These are phyloP conservation scores for Exutisphaerella laricina DNA, from an alignment of 2,329 filamentous ascomycete species.

Conservation along the genomic window DNA sequence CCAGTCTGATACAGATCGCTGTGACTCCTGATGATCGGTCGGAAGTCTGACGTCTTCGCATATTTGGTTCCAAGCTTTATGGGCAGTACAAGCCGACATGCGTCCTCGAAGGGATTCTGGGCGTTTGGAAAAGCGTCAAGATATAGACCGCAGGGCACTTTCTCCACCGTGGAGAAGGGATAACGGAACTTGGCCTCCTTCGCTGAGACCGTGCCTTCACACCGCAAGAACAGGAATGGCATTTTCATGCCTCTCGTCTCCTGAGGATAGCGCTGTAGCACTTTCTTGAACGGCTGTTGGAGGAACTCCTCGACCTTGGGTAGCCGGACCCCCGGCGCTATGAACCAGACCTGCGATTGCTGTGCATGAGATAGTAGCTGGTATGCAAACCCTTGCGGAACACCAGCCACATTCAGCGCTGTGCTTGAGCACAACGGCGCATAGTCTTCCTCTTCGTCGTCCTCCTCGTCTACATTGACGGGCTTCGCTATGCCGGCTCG, in stretches of 20 bases:
- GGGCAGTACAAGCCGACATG: constrained; percentile 30
- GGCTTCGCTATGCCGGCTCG: constrained; percentile 21
- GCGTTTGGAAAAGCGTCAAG: constrained; percentile 32
- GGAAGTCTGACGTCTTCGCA: constrained; percentile 29
- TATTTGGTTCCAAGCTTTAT: constrained; percentile 30
- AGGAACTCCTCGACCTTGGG: constrained; percentile 33
- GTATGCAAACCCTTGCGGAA: constrained; percentile 31
- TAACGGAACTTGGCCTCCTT: constrained; percentile 33
- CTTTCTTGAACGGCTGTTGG: constrained; percentile 31
- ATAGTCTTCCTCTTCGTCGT: constrained; percentile 25
- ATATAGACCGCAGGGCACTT: constrained; percentile 33
- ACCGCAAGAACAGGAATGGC: constrained; percentile 32
- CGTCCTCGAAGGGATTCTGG: constrained; percentile 33
- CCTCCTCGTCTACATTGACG: constrained; percentile 13
- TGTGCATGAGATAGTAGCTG: constrained; percentile 29
- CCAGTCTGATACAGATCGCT: constrained; percentile 32
- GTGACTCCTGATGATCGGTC: constrained; percentile 28
- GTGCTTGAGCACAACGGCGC: constrained; percentile 27
- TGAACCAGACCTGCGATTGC: constrained; percentile 29
- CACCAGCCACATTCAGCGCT: constrained; percentile 28
- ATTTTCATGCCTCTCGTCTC: constrained; percentile 33
- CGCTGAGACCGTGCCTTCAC: constrained; percentile 28
- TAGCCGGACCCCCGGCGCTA: constrained; percentile 31
- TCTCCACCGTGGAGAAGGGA: constrained; percentile 30
- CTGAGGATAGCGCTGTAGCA: constrained; percentile 24